Percentiles rank a stretch among this genome's conserved stretches.
phyloP scores from a whole-genome alignment of 2,329 filamentous ascomycete species.

The Curvularia lunata region DNA sequence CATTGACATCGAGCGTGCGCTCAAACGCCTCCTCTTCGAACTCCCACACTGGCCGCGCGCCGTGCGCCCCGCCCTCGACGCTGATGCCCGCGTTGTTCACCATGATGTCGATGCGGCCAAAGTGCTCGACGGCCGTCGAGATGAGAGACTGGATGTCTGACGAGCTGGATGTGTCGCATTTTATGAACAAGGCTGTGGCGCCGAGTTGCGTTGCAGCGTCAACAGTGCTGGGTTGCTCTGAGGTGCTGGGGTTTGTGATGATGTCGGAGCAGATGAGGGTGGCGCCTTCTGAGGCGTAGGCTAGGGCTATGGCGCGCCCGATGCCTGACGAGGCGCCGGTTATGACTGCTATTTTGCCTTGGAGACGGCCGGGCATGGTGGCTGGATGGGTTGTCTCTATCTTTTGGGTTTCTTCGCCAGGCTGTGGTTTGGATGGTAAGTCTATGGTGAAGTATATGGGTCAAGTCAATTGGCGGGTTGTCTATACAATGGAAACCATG shows the following conservation, averaged over 20 bases:
- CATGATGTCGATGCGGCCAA: slow-evolving; percentile 60
- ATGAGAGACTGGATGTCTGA: slow-evolving; percentile 53
- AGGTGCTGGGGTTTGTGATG: slow-evolving; percentile 23
- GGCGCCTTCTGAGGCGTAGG: slow-evolving; percentile 43
- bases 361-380: slow-evolving; percentile 34
- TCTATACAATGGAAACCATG: too few relatives aligned
- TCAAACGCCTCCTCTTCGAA: slow-evolving; percentile 58
- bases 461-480: too few relatives aligned
- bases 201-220: slow-evolving; percentile 40
- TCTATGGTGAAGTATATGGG: background rate
- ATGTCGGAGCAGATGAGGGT: slow-evolving; percentile 43
- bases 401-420: too few relatives aligned
- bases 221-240: slow-evolving; percentile 33
- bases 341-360: slow-evolving; percentile 41
- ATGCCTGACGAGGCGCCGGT: slow-evolving; percentile 46
- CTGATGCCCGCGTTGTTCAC: slow-evolving; percentile 57
- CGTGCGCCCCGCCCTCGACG: slow-evolving; percentile 40
- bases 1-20: slow-evolving; percentile 47
- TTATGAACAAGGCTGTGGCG: slow-evolving; percentile 46
- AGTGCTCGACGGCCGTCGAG: slow-evolving; percentile 48
- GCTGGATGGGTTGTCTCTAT: too few relatives aligned
- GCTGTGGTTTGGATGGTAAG: background rate
- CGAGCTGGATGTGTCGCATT: slow-evolving; percentile 53
- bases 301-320: slow-evolving; percentile 43
- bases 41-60: slow-evolving; percentile 53